Conservation (phyloP, 106 monocot species). For the Vanilla planifolia region DNA sequence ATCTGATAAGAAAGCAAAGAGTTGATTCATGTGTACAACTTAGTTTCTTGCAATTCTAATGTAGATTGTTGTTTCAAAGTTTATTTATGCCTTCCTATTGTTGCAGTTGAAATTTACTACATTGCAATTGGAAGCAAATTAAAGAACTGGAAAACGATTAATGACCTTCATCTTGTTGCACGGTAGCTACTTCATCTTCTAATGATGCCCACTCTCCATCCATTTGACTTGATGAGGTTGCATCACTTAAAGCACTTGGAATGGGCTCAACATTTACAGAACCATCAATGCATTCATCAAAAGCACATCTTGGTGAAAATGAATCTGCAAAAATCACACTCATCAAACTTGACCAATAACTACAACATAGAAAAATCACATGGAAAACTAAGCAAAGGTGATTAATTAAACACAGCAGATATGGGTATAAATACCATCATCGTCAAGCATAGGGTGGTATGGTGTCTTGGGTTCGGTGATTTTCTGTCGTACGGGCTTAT, state of each 20-base stretch:
- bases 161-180: slow-evolving; percentile 75
- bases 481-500: slow-evolving; percentile 92
- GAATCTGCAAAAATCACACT: slow-evolving; percentile 29
- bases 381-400: too few relatives aligned
- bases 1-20: too few relatives aligned
- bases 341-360: background rate
- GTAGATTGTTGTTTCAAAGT: too few relatives aligned
- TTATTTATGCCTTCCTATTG: too few relatives aligned
- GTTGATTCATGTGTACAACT: too few relatives aligned
- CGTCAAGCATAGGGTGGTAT: slow-evolving; percentile 84
- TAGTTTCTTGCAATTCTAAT: too few relatives aligned
- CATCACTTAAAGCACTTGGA: slow-evolving; percentile 56
- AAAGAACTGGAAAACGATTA: too few relatives aligned
- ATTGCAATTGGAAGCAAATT: too few relatives aligned
- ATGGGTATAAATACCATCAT: slow-evolving; percentile 43
- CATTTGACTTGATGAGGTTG: slow-evolving; percentile 60
- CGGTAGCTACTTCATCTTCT: slow-evolving; percentile 71
- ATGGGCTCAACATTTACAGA: slow-evolving; percentile 55
- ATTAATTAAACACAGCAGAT: too few relatives aligned
- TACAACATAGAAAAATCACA: background rate
- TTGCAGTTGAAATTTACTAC: too few relatives aligned
- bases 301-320: slow-evolving; percentile 56
- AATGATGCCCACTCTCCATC: slow-evolving; percentile 77
- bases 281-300: slow-evolving; percentile 70
- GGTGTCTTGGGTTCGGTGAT: slow-evolving; percentile 98